These are phyloP conservation scores for Kwoniella mangroviensis DNA, from an alignment of 768 basidiomycete genomes.

Conservation along the genomic window DNA sequence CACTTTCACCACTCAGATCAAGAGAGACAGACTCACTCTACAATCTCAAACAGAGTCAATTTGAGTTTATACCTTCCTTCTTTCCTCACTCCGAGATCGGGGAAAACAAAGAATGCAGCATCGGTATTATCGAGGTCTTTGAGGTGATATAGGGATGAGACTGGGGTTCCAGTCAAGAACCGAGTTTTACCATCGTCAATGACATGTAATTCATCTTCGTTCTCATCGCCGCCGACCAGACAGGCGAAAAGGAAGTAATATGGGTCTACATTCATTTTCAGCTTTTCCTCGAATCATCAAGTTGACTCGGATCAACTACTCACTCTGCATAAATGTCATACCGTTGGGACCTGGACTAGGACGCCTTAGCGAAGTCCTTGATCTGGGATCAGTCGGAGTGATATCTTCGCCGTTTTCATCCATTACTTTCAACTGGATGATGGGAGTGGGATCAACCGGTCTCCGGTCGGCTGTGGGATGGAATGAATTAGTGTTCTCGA, in stretches of 20 bases:
- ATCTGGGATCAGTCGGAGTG: conserved; percentile 21
- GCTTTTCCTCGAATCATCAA: conserved; percentile 1
- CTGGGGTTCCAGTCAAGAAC: conserved; percentile 77
- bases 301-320: conserved; percentile 28
- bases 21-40: conserved; percentile 68
- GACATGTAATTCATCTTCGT: conserved; percentile 84
- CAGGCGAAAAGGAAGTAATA: conserved; percentile 96
- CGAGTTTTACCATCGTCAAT: conserved; percentile 88
- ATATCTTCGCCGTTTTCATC: conserved; percentile 61
- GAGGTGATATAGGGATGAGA: conserved; percentile 86
- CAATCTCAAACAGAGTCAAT: conserved; percentile 83
- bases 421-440: conserved; percentile 89
- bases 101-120: conserved; percentile 95
- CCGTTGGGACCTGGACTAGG: conserved; percentile 30
- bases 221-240: conserved; percentile 75
- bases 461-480: conserved; percentile 76
- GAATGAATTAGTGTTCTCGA: background rate
- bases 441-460: conserved; percentile 94
- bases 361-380: conserved; percentile 21
- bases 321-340: conserved; percentile 55
- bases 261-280: conserved; percentile 61
- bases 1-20: conserved; percentile 1
- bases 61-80: conserved; percentile 87
- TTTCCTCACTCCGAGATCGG: conserved; percentile 86
- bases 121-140: conserved; percentile 70